Percentiles rank a stretch among this genome's conserved stretches.
Conservation (phyloP, 306 rosid species). For the Fragaria vesca region DNA sequence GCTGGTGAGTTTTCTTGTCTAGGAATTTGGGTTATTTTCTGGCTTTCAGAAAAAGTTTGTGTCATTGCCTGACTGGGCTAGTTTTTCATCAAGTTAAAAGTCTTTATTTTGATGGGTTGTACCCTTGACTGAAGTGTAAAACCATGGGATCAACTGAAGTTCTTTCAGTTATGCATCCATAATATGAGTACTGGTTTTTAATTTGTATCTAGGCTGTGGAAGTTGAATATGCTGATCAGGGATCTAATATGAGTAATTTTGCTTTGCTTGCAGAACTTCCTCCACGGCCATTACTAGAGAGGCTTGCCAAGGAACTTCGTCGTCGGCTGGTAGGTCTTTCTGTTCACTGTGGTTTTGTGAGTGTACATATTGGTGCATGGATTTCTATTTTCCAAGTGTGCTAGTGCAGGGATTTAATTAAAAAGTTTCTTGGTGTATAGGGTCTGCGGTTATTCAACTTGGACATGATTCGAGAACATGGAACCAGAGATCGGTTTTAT, state of each 20-base stretch:
- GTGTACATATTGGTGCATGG: background rate
- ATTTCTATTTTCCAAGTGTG: background rate
- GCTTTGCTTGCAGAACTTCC: conserved; percentile 76
- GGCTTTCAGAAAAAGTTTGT: background rate
- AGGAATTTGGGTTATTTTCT: background rate
- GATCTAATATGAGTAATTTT: conserved; percentile 17
- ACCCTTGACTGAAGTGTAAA: background rate
- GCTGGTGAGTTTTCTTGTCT: conserved; percentile 55
- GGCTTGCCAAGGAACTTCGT: conserved; percentile 81
- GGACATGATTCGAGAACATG: conserved; percentile 82
- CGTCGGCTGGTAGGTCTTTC: conserved; percentile 53
- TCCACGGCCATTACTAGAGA: conserved; percentile 84
- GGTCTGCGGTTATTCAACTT: conserved; percentile 85
- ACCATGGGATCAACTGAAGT: background rate
- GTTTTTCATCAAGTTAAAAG: background rate
- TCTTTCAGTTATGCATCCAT: background rate
- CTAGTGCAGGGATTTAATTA: background rate
- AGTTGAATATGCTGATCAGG: conserved; percentile 7
- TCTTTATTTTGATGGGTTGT: conserved; percentile 8
- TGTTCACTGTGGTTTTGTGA: background rate
- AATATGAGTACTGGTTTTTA: conserved; percentile 7
- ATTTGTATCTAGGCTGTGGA: conserved; percentile 4
- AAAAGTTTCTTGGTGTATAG: conserved; percentile 24
- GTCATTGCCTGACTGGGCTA: conserved; percentile 10
- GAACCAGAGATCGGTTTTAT: conserved; percentile 64